Evolutionary conservation across 768 basidiomycete species (phyloP).

Genomic region (Nevesoporus exiguus): DNA sequence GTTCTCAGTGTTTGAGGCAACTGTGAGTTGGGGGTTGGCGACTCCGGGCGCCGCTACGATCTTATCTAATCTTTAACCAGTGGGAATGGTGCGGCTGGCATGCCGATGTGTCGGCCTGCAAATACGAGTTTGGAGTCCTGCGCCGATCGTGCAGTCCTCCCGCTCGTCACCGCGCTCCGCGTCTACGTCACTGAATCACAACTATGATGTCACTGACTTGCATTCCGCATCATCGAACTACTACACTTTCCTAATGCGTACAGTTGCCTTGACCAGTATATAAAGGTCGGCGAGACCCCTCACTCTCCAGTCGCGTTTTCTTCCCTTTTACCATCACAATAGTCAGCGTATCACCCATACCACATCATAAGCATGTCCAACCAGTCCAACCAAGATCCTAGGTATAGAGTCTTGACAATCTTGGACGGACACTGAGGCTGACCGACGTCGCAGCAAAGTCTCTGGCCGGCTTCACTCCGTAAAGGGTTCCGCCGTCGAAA

Average conservation of each 20-base stretch:
- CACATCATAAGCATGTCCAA: conserved; percentile 7
- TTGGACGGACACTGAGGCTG: neutral
- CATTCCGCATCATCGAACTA: conserved; percentile 23
- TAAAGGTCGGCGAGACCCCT: conserved; percentile 11
- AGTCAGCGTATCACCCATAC: neutral
- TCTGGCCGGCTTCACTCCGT: conserved; percentile 36
- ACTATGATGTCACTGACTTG: conserved; percentile 28
- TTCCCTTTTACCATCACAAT: neutral
- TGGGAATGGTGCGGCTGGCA: neutral
- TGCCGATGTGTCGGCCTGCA: neutral
- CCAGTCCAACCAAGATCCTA: conserved; percentile 24
- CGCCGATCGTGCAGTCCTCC: neutral
- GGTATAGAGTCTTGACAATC: conserved; percentile 15
- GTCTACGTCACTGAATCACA: conserved; percentile 21
- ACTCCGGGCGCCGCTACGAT: too few relatives aligned
- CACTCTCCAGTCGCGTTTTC: conserved; percentile 3
- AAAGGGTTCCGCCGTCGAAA: conserved; percentile 36
- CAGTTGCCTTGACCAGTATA: conserved; percentile 22
- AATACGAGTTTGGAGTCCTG: neutral
- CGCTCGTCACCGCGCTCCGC: neutral
- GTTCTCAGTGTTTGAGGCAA: too few relatives aligned
- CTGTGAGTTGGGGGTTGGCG: too few relatives aligned
- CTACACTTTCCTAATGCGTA: conserved; percentile 31
- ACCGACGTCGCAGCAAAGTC: conserved; percentile 27
- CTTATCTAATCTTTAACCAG: neutral